Base-by-base conservation (phyloP, 1,284 basidiomycete genomes). In the Papiliotrema laurentii region DNA sequence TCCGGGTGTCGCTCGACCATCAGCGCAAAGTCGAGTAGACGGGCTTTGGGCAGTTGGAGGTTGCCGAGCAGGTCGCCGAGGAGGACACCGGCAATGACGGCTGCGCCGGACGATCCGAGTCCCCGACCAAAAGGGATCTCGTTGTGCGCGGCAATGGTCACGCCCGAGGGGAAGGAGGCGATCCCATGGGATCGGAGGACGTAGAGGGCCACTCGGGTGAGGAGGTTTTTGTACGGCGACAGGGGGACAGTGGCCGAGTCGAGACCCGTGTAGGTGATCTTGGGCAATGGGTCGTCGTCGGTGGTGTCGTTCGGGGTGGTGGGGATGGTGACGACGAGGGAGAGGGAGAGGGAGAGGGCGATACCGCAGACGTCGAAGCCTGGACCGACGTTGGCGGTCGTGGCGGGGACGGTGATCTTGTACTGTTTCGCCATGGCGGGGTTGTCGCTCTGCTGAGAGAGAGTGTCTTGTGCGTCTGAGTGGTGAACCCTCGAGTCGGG, bases 1-100 rank as follows among this genome's bases (percentile, higher is more conserved):
- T 99, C 96, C 7, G 96, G 96, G 72, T 99, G 96, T 10, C 96
- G 82, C 74, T 99, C 96, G 63, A 99, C 93, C 96, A 99, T 98
- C 50, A 99, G 80, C 1, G 96, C 93, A 68, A 91, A 94, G 75
- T 99, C 96, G 50, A 98, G 81, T 61, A 96, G 78, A 25, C 96
- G 83, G 44, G 80, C 80, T 27, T 75, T 78, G 16, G 85, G 69
- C 13, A 98, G 81, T 22, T 79, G 68, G 53, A 98, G 80, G 42
- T 82, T 59, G 14, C 89, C 94, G 13, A 98, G 78, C 18, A 84
- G 80, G 69, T 93, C 83, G 34, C 87, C 96, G 40, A 99, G 81
- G 31, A 97, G 78, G 22, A 97, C 88, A 38, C 96, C 96, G 0
- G 92, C 94, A 60, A 99, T 87, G 59, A 99, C 96, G 13, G 96